Percentiles rank a stretch among this genome's conserved stretches.
Conservation (phyloP, 1,284 basidiomycete species). For the Malassezia slooffiae region DNA sequence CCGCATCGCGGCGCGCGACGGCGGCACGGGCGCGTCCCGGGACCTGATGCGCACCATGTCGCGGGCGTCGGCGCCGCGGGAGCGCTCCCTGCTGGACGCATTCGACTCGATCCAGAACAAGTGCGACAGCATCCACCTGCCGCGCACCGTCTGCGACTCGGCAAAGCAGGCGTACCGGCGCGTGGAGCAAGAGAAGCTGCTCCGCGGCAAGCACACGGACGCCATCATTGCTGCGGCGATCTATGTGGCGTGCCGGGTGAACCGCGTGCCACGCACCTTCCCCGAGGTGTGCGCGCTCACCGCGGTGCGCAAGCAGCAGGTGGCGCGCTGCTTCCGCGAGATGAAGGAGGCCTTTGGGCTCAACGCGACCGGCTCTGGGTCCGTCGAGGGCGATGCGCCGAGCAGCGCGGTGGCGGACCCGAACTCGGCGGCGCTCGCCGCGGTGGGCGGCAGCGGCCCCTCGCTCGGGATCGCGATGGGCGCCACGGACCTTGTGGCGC, state of each 20-base stretch:
- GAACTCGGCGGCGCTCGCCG: slow-evolving; percentile 5
- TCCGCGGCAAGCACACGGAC: slow-evolving; percentile 80
- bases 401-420: slow-evolving; percentile 19
- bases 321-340: slow-evolving; percentile 88
- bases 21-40: slow-evolving; percentile 78
- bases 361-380: slow-evolving; percentile 33
- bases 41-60: slow-evolving; percentile 84
- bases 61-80: slow-evolving; percentile 58
- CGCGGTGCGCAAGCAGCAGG: slow-evolving; percentile 83
- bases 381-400: slow-evolving; percentile 26
- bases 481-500: slow-evolving; percentile 73
- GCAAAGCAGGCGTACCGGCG: slow-evolving; percentile 95
- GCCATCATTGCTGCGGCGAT: slow-evolving; percentile 95
- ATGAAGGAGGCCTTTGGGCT: slow-evolving; percentile 85
- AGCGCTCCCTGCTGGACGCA: slow-evolving; percentile 72
- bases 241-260: slow-evolving; percentile 91
- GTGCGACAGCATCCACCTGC: slow-evolving; percentile 89
- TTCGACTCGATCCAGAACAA: slow-evolving; percentile 83
- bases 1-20: slow-evolving; percentile 85
- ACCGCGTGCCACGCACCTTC: slow-evolving; percentile 85
- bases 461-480: slow-evolving; percentile 39
- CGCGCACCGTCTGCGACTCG: slow-evolving; percentile 85
- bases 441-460: slow-evolving; percentile 20
- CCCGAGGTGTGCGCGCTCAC: slow-evolving; percentile 88
- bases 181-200: slow-evolving; percentile 83